Base-by-base conservation (phyloP, 306 rosid species). In the Datisca glomerata region DNA sequence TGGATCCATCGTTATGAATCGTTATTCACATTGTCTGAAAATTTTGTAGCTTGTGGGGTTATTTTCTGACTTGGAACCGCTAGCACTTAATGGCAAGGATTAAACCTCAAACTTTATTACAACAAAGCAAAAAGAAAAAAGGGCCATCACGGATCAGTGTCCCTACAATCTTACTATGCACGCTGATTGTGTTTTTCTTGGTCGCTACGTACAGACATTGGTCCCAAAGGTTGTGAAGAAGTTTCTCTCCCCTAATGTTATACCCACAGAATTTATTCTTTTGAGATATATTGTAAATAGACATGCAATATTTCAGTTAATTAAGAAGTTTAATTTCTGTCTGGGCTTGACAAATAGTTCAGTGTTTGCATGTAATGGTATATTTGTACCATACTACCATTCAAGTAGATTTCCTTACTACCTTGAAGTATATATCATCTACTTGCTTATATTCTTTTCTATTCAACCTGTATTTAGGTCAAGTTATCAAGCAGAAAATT, bases 91-190 rank as follows among this genome's bases (percentile, higher is more conserved):
- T 78, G 87, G 87, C 71, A 18, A 78, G 76, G 79, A 78, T 78
- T 36, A 78, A 78, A 47, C 87, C 87, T 28, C 82, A 74, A 69
- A 61, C 87, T 54, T 62, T 74, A 58, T 63, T 78, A 33, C 87
- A 74, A 50, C 87, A 78, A 65, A 78, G 87, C 76, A 78, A 78
- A 69, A 78, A 73, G 66, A 78, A 78, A 61, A 78, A 78, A 58
- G 87, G 79, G 14, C 87, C 87, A 18, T 48, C 79, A 10, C 74
- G 79, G 46, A 58, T 67, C 21, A 64, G 72, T 34, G 53, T 37
- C 37, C 23, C 70, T 0, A 67, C 79, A 49, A 48, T 67, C 56
- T 44, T 70, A 35, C 48, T 71, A 40, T 70, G 70, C 42, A 13
- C 57, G 49, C 43, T 74, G 63, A 10, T 78, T 45, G 57, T 32